Conservation (phyloP, 768 basidiomycete species). For the Porphyrellus cyaneotinctus region DNA sequence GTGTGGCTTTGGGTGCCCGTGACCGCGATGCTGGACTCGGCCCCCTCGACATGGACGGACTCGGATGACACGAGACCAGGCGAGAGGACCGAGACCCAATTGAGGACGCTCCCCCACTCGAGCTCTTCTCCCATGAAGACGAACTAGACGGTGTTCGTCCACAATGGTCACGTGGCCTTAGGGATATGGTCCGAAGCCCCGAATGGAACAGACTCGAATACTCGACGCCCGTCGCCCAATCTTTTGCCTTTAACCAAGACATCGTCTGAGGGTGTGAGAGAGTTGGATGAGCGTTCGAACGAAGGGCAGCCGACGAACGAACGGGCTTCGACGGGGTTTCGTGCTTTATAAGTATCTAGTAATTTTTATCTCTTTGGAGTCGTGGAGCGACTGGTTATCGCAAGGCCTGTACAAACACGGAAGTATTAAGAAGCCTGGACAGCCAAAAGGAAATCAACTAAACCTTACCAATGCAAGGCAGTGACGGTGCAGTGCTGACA, state of each 20-base stretch:
- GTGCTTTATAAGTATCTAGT: slow-evolving; percentile 28
- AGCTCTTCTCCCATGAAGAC: not conserved
- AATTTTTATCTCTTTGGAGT: slow-evolving; percentile 17
- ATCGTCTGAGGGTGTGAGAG: slow-evolving; percentile 1
- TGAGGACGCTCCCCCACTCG: not conserved
- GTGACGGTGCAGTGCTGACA: slow-evolving; percentile 11
- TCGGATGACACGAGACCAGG: slow-evolving; percentile 5
- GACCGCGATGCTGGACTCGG: slow-evolving; percentile 1
- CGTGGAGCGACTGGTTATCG: slow-evolving; percentile 3
- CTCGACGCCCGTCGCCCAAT: slow-evolving; percentile 28
- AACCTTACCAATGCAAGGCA: not conserved
- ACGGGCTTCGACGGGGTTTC: not conserved
- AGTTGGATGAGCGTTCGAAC: not conserved
- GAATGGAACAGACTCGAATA: slow-evolving; percentile 37
- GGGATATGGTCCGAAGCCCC: slow-evolving; percentile 31
- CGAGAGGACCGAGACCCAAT: slow-evolving; percentile 5
- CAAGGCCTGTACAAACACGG: not conserved
- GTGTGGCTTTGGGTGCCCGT: not conserved
- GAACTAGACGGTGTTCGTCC: slow-evolving; percentile 6
- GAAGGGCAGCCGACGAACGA: not conserved
- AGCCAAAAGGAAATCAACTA: slow-evolving; percentile 11
- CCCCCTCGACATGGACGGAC: slow-evolving; percentile 1
- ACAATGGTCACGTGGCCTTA: slow-evolving; percentile 2
- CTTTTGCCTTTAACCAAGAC: slow-evolving; percentile 31
- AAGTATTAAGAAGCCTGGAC: slow-evolving; percentile 2